phyloP scores from a whole-genome alignment of 768 basidiomycete genomes.

The Myochromella boudieri region DNA sequence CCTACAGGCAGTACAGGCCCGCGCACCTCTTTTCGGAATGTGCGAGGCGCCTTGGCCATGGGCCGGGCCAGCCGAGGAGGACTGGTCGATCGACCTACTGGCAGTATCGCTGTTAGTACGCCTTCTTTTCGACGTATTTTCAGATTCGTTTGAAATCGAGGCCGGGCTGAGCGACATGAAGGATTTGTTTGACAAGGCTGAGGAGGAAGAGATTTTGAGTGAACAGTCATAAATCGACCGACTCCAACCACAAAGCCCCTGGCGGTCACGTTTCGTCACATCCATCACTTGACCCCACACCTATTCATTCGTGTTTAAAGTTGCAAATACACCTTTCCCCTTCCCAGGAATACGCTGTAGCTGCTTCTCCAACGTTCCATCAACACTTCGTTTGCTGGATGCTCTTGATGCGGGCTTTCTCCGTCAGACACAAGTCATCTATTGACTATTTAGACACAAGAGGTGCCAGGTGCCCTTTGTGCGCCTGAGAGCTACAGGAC shows the following conservation, averaged over 20 bases:
- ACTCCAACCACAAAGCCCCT: conserved; percentile 13
- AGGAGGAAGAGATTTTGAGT: conserved; percentile 10
- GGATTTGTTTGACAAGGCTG: conserved; percentile 21
- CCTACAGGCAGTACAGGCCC: conserved; percentile 86
- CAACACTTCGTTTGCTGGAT: conserved; percentile 4
- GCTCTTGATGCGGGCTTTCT: conserved; percentile 15
- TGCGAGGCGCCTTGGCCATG: conserved; percentile 45
- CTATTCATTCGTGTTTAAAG: conserved; percentile 10
- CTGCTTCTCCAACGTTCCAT: conserved; percentile 13
- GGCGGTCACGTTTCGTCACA: conserved; percentile 15
- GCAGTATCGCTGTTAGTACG: conserved; percentile 39
- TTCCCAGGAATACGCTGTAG: conserved; percentile 6
- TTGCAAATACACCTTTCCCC: conserved; percentile 1
- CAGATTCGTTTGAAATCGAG: conserved; percentile 55
- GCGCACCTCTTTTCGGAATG: conserved; percentile 86
- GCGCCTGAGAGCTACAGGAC: conserved; percentile 14
- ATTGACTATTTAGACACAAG: background rate
- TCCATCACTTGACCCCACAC: conserved; percentile 12
- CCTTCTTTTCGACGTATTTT: conserved; percentile 56
- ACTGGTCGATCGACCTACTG: conserved; percentile 31
- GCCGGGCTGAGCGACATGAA: conserved; percentile 70
- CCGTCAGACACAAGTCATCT: background rate
- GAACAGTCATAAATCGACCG: conserved; percentile 18
- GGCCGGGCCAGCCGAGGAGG: conserved; percentile 31
- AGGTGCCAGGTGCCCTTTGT: background rate